Conservation (phyloP, 805 yeast species). For the Yamadazyma paraphyllophila region DNA sequence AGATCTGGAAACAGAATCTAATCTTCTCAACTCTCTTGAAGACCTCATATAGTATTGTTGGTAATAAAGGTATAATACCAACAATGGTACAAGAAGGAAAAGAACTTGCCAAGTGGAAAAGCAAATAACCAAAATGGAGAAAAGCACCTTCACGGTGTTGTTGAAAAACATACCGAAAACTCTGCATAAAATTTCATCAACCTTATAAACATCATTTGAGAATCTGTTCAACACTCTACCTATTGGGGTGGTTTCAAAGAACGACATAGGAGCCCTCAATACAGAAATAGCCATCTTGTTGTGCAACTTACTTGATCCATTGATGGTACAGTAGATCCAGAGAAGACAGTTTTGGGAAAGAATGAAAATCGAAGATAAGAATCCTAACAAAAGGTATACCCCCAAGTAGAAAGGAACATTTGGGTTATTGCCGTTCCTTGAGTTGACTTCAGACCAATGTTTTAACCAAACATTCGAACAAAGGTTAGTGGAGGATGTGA, state of each 20-base stretch:
- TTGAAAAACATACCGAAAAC: conserved; percentile 67
- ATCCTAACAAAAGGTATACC: conserved; percentile 72
- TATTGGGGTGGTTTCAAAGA: conserved; percentile 93
- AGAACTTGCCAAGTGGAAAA: conserved; percentile 86
- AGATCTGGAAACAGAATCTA: conserved; percentile 75
- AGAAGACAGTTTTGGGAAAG: conserved; percentile 66
- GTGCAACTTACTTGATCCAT: conserved; percentile 76
- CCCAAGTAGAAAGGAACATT: conserved; percentile 68
- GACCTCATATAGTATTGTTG: conserved; percentile 76
- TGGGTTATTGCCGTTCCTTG: conserved; percentile 68
- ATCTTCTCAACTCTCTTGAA: conserved; percentile 78
- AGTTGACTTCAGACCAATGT: conserved; percentile 93
- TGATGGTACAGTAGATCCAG: conserved; percentile 80
- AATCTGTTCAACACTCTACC: conserved; percentile 90
- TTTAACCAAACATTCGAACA: conserved; percentile 88
- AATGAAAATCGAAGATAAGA: conserved; percentile 57
- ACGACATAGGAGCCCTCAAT: conserved; percentile 89
- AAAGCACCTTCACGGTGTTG: conserved; percentile 59
- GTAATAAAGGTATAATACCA: conserved; percentile 62
- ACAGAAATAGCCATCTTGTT: conserved; percentile 68
- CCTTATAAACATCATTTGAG: conserved; percentile 84
- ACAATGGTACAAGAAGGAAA: conserved; percentile 68
- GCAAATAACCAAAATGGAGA: conserved; percentile 78
- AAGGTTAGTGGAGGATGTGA: conserved; percentile 61
- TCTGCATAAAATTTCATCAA: conserved; percentile 76